These are phyloP conservation scores for Pichia sp. DNA, from an alignment of 1,139 yeast genomes.

Conservation along the genomic window DNA sequence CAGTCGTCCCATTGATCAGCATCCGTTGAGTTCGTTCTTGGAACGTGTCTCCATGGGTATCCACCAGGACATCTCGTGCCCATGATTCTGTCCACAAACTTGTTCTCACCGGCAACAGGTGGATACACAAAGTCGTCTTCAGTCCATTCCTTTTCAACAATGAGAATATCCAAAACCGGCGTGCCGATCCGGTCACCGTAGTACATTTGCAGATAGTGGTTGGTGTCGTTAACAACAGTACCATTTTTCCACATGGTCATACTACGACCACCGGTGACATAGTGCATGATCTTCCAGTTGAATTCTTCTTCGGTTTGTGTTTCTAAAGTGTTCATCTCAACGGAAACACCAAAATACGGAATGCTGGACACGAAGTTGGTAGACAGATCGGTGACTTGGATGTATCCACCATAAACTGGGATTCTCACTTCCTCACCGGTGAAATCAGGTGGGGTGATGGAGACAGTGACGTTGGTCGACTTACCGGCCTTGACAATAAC, in stretches of 20 bases:
- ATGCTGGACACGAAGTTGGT: neutral
- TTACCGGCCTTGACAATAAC: constrained; percentile 1
- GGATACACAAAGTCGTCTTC: constrained; percentile 9
- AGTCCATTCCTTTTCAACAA: constrained; percentile 11
- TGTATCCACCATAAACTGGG: constrained; percentile 12
- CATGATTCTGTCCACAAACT: constrained; percentile 4
- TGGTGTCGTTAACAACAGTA: constrained; percentile 1
- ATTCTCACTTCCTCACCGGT: constrained; percentile 2
- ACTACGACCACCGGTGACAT: neutral
- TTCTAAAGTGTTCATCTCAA: constrained; percentile 6
- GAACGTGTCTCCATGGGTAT: constrained; percentile 6
- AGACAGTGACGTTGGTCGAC: constrained; percentile 1
- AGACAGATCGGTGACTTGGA: neutral
- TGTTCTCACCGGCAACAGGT: constrained; percentile 7
- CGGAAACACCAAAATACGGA: constrained; percentile 10
- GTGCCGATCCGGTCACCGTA: constrained; percentile 6
- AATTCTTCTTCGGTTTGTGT: constrained; percentile 8
- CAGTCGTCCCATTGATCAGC: constrained; percentile 10
- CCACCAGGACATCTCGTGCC: constrained; percentile 5
- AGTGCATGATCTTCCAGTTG: constrained; percentile 6
- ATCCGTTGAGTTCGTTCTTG: constrained; percentile 7
- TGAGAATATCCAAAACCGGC: constrained; percentile 7
- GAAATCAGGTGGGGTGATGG: constrained; percentile 7
- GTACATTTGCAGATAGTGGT: constrained; percentile 7
- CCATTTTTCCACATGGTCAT: constrained; percentile 11